These are phyloP conservation scores for Ecytonucleospora hepatopenaei DNA, from an alignment of 371 early-diverging fungal species.

Conservation along the genomic window DNA sequence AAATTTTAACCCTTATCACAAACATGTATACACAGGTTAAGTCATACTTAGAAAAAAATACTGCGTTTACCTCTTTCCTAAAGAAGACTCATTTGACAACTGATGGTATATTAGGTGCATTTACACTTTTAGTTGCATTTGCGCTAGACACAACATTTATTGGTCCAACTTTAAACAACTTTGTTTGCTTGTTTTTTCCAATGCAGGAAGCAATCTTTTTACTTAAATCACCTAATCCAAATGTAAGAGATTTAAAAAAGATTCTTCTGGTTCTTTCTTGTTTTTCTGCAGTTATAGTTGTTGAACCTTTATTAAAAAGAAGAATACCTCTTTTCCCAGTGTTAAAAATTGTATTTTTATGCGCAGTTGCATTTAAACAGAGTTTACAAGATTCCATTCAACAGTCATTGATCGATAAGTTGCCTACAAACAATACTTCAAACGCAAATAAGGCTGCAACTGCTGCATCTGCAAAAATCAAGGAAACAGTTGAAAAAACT, in stretches of 20 bases:
- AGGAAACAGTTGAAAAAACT: background rate
- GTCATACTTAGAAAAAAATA: too few relatives aligned
- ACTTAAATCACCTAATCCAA: constrained; percentile 5
- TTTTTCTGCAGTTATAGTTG: background rate
- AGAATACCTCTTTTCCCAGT: constrained; percentile 7
- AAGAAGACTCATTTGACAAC: background rate
- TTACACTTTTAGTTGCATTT: background rate
- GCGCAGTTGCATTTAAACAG: constrained; percentile 1
- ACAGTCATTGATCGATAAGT: background rate
- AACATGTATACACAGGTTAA: too few relatives aligned
- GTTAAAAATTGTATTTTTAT: constrained; percentile 1
- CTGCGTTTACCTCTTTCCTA: too few relatives aligned
- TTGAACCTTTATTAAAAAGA: background rate
- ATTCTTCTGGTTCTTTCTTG: background rate
- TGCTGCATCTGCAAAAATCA: background rate
- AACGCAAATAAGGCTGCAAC: background rate
- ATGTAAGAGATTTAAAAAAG: constrained; percentile 2
- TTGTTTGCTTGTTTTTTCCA: constrained; percentile 6
- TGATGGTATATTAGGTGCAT: background rate
- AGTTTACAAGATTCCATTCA: background rate
- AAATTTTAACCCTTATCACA: too few relatives aligned
- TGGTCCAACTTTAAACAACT: constrained; percentile 1
- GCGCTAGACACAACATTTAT: background rate
- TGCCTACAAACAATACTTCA: background rate
- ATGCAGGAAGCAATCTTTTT: constrained; percentile 5